Percentiles rank a stretch among this genome's conserved stretches.
Conservation (phyloP, 352 stramenopile species). For the Thalassiosira ordinaria region DNA sequence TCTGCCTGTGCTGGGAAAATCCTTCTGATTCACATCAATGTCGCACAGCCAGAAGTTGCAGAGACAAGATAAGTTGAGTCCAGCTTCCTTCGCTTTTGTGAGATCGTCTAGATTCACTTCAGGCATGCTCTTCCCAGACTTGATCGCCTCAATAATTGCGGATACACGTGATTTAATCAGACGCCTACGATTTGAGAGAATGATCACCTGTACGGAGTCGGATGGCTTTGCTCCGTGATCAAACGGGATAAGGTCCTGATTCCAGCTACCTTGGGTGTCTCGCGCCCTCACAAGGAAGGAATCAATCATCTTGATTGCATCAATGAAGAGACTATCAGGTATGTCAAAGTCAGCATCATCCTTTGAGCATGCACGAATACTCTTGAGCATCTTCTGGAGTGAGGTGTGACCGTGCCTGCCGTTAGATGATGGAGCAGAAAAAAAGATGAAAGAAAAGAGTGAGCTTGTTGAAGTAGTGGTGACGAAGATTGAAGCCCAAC, state of each 20-base stretch:
- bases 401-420: slow-evolving; percentile 5
- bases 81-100: slow-evolving; percentile 27
- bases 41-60: slow-evolving; percentile 46
- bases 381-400: slow-evolving; percentile 38
- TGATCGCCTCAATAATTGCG: slow-evolving; percentile 35
- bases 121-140: slow-evolving; percentile 36
- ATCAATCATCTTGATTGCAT: slow-evolving; percentile 37
- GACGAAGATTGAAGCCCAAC: not conserved
- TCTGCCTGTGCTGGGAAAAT: not conserved
- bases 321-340: slow-evolving; percentile 23
- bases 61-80: slow-evolving; percentile 44
- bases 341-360: slow-evolving; percentile 1
- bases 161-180: slow-evolving; percentile 21
- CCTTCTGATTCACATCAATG: slow-evolving; percentile 6
- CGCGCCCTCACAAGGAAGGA: slow-evolving; percentile 23
- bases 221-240: not conserved
- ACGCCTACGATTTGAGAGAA: not conserved
- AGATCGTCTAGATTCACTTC: slow-evolving; percentile 45
- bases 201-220: slow-evolving; percentile 6
- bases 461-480: not conserved
- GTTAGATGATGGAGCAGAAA: not conserved
- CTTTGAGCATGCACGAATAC: slow-evolving; percentile 7
- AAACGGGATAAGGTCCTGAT: slow-evolving; percentile 1
- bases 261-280: not conserved
- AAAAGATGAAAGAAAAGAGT: not conserved